phyloP scores from a whole-genome alignment of 139 green algal genomes.

The Astrephomene gubernaculifera region DNA sequence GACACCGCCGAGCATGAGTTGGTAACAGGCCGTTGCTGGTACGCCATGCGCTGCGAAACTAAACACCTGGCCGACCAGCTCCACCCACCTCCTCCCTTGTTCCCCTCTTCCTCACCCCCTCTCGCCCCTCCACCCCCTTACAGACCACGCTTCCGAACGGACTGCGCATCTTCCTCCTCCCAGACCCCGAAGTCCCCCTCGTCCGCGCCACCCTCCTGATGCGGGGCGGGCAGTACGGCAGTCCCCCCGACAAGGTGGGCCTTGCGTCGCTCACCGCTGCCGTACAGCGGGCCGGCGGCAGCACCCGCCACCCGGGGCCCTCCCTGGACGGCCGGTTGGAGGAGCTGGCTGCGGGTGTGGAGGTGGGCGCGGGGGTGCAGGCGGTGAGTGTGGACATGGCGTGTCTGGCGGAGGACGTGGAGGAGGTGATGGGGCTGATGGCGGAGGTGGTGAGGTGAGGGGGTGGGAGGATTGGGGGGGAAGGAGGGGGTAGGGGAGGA shows the following conservation, averaged over 20 bases:
- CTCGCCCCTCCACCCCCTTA: not conserved
- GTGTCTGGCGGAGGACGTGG: conserved; percentile 70
- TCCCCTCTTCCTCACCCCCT: not conserved
- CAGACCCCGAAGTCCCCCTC: conserved; percentile 80
- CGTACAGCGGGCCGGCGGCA: conserved; percentile 76
- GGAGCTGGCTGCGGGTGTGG: conserved; percentile 70
- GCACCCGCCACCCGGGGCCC: conserved; percentile 51
- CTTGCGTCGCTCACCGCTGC: conserved; percentile 59
- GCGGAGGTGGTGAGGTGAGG: conserved; percentile 67
- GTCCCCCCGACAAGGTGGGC: conserved; percentile 72
- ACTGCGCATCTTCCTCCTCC: conserved; percentile 76
- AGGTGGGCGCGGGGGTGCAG: conserved; percentile 61
- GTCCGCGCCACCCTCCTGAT: conserved; percentile 77
- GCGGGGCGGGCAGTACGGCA: conserved; percentile 69
- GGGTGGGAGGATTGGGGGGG: not conserved
- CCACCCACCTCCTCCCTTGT: not conserved
- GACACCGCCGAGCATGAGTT: too few relatives aligned
- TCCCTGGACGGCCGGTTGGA: conserved; percentile 74
- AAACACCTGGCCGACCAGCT: not conserved
- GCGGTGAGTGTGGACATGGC: conserved; percentile 58
- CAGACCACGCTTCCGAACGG: conserved; percentile 73
- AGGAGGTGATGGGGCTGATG: conserved; percentile 69
- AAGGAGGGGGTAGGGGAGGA: not conserved
- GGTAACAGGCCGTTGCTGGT: too few relatives aligned
- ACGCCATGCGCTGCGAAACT: too few relatives aligned